phyloP scores from a whole-genome alignment of 345 rosid genomes.

The Kernera saxatilis region DNA sequence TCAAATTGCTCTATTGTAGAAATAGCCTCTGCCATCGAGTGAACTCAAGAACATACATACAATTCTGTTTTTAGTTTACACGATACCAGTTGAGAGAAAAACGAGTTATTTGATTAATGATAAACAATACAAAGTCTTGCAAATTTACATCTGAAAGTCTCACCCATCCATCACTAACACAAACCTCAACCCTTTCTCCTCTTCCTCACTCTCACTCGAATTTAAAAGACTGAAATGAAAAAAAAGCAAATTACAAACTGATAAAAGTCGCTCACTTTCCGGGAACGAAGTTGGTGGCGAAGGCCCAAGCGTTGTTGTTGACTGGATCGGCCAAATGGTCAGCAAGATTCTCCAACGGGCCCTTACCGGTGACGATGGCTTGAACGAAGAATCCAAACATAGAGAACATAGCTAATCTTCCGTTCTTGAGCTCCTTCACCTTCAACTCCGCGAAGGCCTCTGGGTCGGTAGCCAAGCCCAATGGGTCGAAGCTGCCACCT shows the following conservation, averaged over 20 bases:
- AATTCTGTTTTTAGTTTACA: not conserved
- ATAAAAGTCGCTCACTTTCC: slow-evolving; percentile 54
- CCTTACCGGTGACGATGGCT: slow-evolving; percentile 84
- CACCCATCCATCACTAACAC: slow-evolving; percentile 12
- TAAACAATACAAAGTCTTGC: slow-evolving; percentile 4
- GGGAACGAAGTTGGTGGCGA: slow-evolving; percentile 82
- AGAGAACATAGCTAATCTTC: slow-evolving; percentile 81
- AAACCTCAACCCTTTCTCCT: not conserved
- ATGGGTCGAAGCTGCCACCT: slow-evolving; percentile 51
- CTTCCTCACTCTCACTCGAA: slow-evolving; percentile 11
- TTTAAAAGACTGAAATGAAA: slow-evolving; percentile 10
- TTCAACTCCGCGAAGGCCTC: slow-evolving; percentile 79
- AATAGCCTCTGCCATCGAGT: not conserved
- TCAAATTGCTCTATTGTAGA: not conserved
- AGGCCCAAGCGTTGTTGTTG: slow-evolving; percentile 88
- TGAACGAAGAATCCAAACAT: slow-evolving; percentile 85
- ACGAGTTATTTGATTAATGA: slow-evolving; percentile 20
- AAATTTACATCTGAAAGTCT: slow-evolving; percentile 21
- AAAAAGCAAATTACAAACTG: slow-evolving; percentile 50
- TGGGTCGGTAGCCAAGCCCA: slow-evolving; percentile 62
- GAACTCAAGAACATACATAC: not conserved
- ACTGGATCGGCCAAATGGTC: slow-evolving; percentile 86
- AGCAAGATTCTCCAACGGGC: slow-evolving; percentile 71
- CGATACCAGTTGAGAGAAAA: not conserved
- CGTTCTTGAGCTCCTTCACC: slow-evolving; percentile 80